Evolutionary conservation across 2,329 filamentous ascomycete species (phyloP).

Genomic region (Phyllosticta citrichinensis): DNA sequence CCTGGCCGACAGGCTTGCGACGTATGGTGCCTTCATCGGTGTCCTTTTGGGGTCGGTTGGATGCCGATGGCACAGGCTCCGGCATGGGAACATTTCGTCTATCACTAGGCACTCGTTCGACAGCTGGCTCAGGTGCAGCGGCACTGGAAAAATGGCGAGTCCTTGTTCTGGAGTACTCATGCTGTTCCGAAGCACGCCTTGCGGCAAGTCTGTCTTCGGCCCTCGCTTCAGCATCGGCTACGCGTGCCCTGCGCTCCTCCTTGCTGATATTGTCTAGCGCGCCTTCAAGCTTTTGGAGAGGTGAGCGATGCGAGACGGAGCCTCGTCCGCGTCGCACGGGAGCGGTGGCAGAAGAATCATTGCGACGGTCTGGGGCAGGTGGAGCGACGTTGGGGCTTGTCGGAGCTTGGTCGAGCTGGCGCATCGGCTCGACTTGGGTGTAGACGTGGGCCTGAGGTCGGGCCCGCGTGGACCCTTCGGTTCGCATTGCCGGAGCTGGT

Average conservation of each 20-base stretch:
- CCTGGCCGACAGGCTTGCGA: neutral
- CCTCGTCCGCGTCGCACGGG: conserved; percentile 18
- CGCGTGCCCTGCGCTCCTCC: conserved; percentile 80
- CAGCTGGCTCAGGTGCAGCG: conserved; percentile 11
- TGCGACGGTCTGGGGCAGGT: conserved; percentile 23
- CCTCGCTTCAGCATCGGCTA: conserved; percentile 70
- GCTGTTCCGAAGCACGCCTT: conserved; percentile 4
- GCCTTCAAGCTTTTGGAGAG: conserved; percentile 84
- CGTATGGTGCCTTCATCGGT: neutral
- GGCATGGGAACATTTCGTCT: conserved; percentile 27
- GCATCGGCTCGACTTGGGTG: conserved; percentile 47
- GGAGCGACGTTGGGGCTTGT: conserved; percentile 22
- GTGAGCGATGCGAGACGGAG: conserved; percentile 74
- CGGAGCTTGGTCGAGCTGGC: conserved; percentile 38
- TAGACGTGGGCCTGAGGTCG: conserved; percentile 13
- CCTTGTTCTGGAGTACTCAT: neutral
- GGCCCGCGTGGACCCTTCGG: neutral
- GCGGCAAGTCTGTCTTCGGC: conserved; percentile 50
- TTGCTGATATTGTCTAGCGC: conserved; percentile 89
- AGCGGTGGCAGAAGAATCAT: neutral
- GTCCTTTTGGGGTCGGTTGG: conserved; percentile 17
- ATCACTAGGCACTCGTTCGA: conserved; percentile 15
- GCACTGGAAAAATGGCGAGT: conserved; percentile 20
- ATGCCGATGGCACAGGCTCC: conserved; percentile 11
- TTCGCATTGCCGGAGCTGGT: conserved; percentile 2